Evolutionary conservation across 371 early-diverging fungal species (phyloP).

Genomic region (Rhizopus microsporus): DNA sequence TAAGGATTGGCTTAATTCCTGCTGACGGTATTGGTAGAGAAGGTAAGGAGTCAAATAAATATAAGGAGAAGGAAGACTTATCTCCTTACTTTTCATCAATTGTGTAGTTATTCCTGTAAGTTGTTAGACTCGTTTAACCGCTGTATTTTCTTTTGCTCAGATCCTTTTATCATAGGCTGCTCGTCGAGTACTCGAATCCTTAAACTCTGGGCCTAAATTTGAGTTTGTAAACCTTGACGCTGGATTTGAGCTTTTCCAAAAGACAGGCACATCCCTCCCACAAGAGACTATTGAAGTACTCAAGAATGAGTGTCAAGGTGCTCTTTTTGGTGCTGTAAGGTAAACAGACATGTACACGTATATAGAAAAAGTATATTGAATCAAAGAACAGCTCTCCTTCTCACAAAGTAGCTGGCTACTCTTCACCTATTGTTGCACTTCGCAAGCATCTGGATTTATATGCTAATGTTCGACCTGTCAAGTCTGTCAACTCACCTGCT

Average conservation of each 20-base stretch:
- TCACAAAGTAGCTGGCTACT: constrained; percentile 95
- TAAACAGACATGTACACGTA: constrained; percentile 24
- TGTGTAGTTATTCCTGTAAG: constrained; percentile 33
- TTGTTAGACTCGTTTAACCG: background rate
- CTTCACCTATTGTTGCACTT: constrained; percentile 93
- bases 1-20: constrained; percentile 90
- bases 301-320: constrained; percentile 84
- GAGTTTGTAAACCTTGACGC: constrained; percentile 85
- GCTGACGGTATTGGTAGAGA: constrained; percentile 96
- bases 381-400: constrained; percentile 80
- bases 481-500: constrained; percentile 62
- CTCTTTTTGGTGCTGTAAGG: constrained; percentile 96
- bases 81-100: background rate
- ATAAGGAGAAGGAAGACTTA: background rate
- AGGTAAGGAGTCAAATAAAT: constrained; percentile 39
- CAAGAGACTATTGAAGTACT: constrained; percentile 79
- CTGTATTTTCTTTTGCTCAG: background rate
- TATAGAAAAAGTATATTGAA: background rate
- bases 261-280: constrained; percentile 89
- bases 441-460: constrained; percentile 92
- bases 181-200: constrained; percentile 79
- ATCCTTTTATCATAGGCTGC: constrained; percentile 69
- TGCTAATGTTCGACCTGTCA: constrained; percentile 93
- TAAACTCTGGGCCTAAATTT: constrained; percentile 62
- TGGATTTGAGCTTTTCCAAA: constrained; percentile 93